Evolutionary conservation across 2,329 filamentous ascomycete species (phyloP).

Genomic region (Tolypocladium album): DNA sequence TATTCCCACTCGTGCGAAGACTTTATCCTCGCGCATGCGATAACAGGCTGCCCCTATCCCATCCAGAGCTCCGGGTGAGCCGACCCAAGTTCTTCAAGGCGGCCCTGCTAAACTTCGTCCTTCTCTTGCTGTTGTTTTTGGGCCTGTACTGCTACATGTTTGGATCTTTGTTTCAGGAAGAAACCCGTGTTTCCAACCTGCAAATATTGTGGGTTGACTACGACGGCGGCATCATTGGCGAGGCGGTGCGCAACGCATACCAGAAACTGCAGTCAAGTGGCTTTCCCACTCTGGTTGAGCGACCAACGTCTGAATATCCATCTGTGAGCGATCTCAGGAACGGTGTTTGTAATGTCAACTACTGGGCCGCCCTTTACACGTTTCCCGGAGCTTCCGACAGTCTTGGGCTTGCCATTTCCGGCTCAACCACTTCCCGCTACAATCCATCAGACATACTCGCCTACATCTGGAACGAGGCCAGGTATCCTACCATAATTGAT

Average conservation of each 20-base stretch:
- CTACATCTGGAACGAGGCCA: conserved; percentile 11
- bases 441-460: conserved; percentile 6
- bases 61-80: conserved; percentile 3
- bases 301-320: conserved; percentile 3
- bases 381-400: conserved; percentile 4
- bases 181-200: conserved; percentile 6
- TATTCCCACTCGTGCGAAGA: neutral
- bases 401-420: conserved; percentile 5
- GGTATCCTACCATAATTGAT: conserved; percentile 7
- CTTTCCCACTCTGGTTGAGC: conserved; percentile 9
- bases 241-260: conserved; percentile 10
- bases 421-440: conserved; percentile 4
- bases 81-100: conserved; percentile 8
- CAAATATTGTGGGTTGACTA: conserved; percentile 13
- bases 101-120: conserved; percentile 7
- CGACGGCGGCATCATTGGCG: conserved; percentile 10
- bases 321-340: conserved; percentile 2
- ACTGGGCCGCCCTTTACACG: conserved; percentile 10
- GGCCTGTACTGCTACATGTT: conserved; percentile 12
- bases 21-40: conserved; percentile 9
- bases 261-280: conserved; percentile 4
- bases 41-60: conserved; percentile 1
- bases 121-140: conserved; percentile 29
- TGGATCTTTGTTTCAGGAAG: conserved; percentile 10
- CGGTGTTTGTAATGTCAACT: conserved; percentile 7